Evolutionary conservation across 257 asterid genomes (phyloP), one percentile per base, ranked within the genome.

Genomic region (Gardenia jasminoides): DNA sequence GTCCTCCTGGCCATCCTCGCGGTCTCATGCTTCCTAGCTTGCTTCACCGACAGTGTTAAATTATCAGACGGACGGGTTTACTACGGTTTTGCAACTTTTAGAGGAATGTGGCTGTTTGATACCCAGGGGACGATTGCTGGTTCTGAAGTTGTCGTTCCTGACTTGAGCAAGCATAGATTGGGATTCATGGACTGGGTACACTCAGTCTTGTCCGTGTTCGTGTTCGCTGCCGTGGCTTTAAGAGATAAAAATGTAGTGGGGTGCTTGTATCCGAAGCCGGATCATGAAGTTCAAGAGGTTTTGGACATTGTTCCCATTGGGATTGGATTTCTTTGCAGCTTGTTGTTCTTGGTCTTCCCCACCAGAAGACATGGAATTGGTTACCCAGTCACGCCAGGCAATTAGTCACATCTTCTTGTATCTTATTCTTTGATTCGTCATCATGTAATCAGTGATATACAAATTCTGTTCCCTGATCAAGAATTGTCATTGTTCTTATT

Each of bases 301-400:
- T 54, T 89, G 87, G 83, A 86, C 65, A 75, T 90, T 26, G 86
- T 79, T 69, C 97, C 96, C 0, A 74, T 91, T 39, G 97, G 90
- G 12, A 81, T 92, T 58, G 96, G 97, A 50, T 28, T 91, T 0
- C 26, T 92, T 61, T 79, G 85, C 56, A 85, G 96, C 58, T 75
- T 91, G 84, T 30, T 91, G 88, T 92, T 92, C 77, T 81, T 91
- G 68, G 76, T 78, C 1, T 91, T 91, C 69, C 97, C 97, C 0
- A 84, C 86, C 7, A 87, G 80, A n/a, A 87, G 97, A 72, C 92
- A 88, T 80, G 96, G 96, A 0, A 87, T 92, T 68, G 97, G 97
- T 2, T 92, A 83, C 81, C 96, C 97, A 26, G 90, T 91, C 8
- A 78, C 92, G 3, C 75, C 85, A 56, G 87, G 75, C 24, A 36